Conservation (phyloP, 345 rosid species). For the Bruguiera parviflora region DNA sequence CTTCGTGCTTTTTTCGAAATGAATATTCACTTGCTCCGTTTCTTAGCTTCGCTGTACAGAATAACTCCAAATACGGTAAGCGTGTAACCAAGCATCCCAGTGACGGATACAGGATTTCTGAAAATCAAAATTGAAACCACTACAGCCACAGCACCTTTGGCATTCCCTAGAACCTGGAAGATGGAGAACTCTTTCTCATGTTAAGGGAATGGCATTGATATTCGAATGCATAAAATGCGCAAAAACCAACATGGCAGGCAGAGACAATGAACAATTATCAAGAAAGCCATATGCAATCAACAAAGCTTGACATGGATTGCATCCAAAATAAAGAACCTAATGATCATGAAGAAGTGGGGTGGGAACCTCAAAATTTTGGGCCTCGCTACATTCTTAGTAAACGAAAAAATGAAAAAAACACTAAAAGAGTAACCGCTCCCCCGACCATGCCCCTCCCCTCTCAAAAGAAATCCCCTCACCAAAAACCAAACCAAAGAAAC, state of each 20-base stretch:
- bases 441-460: too few relatives aligned
- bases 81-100: conserved; percentile 57
- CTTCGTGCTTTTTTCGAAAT: not conserved
- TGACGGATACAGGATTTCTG: conserved; percentile 49
- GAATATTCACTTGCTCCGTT: conserved; percentile 34
- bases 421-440: too few relatives aligned
- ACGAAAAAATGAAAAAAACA: too few relatives aligned
- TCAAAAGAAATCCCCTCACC: too few relatives aligned
- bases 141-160: conserved; percentile 61
- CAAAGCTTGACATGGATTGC: too few relatives aligned
- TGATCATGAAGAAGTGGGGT: too few relatives aligned
- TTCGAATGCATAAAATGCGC: not conserved
- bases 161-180: conserved; percentile 59
- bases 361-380: too few relatives aligned
- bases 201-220: not conserved
- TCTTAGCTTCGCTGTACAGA: conserved; percentile 54
- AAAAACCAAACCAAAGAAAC: too few relatives aligned
- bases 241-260: not conserved
- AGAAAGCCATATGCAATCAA: too few relatives aligned
- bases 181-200: not conserved
- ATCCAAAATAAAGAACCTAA: too few relatives aligned
- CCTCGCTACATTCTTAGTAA: too few relatives aligned
- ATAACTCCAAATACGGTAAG: conserved; percentile 52
- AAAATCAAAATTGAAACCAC: conserved; percentile 55
- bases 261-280: not conserved